These are phyloP conservation scores for Pythium coloratum DNA, from an alignment of 352 stramenopile species.

Conservation along the genomic window DNA sequence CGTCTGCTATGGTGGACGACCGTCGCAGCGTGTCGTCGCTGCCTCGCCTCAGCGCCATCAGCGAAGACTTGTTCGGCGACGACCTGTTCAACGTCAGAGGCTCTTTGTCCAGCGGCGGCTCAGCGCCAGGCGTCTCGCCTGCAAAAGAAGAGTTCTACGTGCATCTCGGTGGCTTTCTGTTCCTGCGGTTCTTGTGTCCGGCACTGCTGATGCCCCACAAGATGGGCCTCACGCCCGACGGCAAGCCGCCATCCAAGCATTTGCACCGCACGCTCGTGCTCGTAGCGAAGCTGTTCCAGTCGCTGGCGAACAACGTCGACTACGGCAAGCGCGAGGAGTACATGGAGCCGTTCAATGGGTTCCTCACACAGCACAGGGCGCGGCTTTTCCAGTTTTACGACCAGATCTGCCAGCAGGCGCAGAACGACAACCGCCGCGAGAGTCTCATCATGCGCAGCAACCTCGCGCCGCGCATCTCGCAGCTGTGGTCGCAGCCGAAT, in stretches of 20 bases:
- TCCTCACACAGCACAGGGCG: constrained; percentile 57
- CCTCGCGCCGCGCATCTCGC: constrained; percentile 56
- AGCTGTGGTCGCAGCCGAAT: constrained; percentile 41
- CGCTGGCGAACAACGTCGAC: constrained; percentile 77
- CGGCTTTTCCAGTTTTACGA: constrained; percentile 76
- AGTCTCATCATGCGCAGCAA: constrained; percentile 65
- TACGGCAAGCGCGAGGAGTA: constrained; percentile 67
- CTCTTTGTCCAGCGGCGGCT: constrained; percentile 20
- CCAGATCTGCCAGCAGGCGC: constrained; percentile 65
- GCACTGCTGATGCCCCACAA: constrained; percentile 76
- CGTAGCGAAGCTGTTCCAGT: constrained; percentile 80
- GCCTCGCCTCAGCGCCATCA: constrained; percentile 53
- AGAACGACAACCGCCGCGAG: constrained; percentile 61
- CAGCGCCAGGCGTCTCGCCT: constrained; percentile 10
- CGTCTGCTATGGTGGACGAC: constrained; percentile 33
- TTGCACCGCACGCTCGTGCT: constrained; percentile 74
- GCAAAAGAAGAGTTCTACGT: constrained; percentile 75
- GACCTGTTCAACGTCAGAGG: constrained; percentile 20
- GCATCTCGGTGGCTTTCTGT: constrained; percentile 74
- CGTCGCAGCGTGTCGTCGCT: constrained; percentile 41
- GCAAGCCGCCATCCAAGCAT: constrained; percentile 37
- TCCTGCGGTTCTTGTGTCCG: constrained; percentile 77
- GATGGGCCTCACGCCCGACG: constrained; percentile 58
- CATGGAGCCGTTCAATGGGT: constrained; percentile 79
- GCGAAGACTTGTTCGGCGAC: constrained; percentile 45